These are phyloP conservation scores for Suillus subalutaceus DNA, from an alignment of 768 basidiomycete genomes.

Conservation along the genomic window DNA sequence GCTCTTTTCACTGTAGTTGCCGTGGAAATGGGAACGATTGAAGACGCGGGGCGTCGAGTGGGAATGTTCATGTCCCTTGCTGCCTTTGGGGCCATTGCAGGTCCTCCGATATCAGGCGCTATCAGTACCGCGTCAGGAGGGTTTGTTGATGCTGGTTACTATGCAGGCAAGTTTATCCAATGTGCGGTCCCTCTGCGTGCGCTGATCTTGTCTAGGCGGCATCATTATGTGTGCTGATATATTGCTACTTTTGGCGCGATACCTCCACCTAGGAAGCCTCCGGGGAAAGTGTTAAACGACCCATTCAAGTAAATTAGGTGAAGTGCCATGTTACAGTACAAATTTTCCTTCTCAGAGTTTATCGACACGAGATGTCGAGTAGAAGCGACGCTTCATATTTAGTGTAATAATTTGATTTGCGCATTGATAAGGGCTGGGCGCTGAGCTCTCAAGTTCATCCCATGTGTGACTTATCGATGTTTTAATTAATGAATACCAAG, in stretches of 20 bases:
- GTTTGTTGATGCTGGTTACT: constrained; percentile 40
- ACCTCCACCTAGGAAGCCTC: constrained; percentile 42
- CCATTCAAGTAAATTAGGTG: not conserved
- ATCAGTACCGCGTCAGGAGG: constrained; percentile 56
- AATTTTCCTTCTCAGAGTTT: not conserved
- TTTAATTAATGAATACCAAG: not conserved
- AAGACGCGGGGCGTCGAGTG: constrained; percentile 64
- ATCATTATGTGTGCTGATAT: constrained; percentile 44
- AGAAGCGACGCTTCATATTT: not conserved
- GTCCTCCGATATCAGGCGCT: constrained; percentile 76
- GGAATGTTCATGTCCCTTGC: constrained; percentile 67
- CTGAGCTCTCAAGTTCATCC: not conserved
- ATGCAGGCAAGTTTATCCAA: constrained; percentile 39
- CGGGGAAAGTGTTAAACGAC: constrained; percentile 35
- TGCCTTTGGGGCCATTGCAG: constrained; percentile 64
- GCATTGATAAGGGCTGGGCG: not conserved
- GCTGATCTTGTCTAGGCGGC: constrained; percentile 30
- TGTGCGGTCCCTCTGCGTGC: not conserved
- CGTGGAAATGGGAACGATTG: constrained; percentile 59
- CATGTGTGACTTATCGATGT: no score
- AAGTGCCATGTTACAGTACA: not conserved
- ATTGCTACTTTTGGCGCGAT: constrained; percentile 42
- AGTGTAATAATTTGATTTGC: not conserved
- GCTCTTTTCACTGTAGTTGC: constrained; percentile 60
- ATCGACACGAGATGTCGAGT: not conserved